A percentile compares a stretch with the other conserved stretches of the same genome.
These are phyloP conservation scores for Centella asiatica DNA, from an alignment of 129 eudicot genomes.

Conservation along the genomic window DNA sequence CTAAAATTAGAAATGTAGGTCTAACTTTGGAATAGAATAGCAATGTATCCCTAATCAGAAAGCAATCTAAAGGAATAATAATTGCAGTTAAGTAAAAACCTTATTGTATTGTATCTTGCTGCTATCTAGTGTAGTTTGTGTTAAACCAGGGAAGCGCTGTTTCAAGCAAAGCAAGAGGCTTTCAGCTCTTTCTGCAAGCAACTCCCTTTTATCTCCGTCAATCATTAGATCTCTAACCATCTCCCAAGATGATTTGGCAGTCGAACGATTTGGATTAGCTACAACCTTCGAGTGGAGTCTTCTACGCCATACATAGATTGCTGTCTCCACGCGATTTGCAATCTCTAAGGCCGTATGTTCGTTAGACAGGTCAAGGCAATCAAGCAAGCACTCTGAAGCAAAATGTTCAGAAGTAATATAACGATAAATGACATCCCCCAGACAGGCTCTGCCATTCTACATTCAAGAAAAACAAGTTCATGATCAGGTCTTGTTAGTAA, in stretches of 20 bases:
- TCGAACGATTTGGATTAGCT: constrained; percentile 48
- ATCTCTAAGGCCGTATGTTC: constrained; percentile 82
- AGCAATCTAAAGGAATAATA: not conserved
- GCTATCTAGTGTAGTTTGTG: constrained; percentile 83
- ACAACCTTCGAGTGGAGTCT: constrained; percentile 47
- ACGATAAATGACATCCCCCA: constrained; percentile 89
- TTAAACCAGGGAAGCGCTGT: constrained; percentile 82
- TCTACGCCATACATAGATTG: constrained; percentile 88
- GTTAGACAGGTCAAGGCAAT: constrained; percentile 80
- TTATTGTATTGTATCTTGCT: constrained; percentile 90
- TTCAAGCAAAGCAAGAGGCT: constrained; percentile 72
- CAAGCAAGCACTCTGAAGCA: constrained; percentile 82
- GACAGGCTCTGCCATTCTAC: constrained; percentile 80
- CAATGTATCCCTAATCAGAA: not conserved
- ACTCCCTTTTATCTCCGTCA: constrained; percentile 72
- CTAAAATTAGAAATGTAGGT: too few relatives aligned
- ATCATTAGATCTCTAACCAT: constrained; percentile 76
- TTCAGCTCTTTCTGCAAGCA: constrained; percentile 92
- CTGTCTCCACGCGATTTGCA: constrained; percentile 88
- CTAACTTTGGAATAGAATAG: not conserved
- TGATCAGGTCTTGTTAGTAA: too few relatives aligned
- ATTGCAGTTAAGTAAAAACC: constrained; percentile 25
- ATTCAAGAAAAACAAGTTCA: not conserved
- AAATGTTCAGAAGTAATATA: constrained; percentile 83
- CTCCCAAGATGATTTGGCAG: constrained; percentile 88